Conservation (phyloP, 2,329 filamentous ascomycete genomes). For the Apiospora arundinis region DNA sequence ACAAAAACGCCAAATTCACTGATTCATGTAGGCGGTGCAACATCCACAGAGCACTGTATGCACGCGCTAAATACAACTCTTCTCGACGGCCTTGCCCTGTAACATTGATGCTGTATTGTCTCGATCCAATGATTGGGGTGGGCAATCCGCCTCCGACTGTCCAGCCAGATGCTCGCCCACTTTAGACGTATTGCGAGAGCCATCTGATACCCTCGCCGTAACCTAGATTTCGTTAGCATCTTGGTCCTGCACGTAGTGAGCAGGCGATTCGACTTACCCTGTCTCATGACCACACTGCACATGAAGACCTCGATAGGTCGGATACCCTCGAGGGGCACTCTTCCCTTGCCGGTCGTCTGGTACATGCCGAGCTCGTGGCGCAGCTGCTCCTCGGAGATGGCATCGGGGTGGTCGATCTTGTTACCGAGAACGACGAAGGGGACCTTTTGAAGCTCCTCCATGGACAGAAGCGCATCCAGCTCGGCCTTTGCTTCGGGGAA, state of each 20-base stretch:
- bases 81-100: neutral
- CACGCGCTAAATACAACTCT: slow-evolving; percentile 11
- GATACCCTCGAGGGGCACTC: slow-evolving; percentile 90
- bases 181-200: slow-evolving; percentile 90
- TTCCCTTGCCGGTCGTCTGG: slow-evolving; percentile 96
- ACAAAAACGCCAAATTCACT: slow-evolving; percentile 20
- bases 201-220: slow-evolving; percentile 92
- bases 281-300: slow-evolving; percentile 98
- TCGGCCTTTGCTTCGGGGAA: slow-evolving; percentile 95
- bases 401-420: slow-evolving; percentile 98
- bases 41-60: slow-evolving; percentile 9
- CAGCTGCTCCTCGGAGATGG: slow-evolving; percentile 94
- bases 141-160: neutral
- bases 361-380: slow-evolving; percentile 91
- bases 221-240: slow-evolving; percentile 49
- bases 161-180: slow-evolving; percentile 2
- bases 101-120: slow-evolving; percentile 3
- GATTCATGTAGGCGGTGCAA: slow-evolving; percentile 14
- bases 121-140: slow-evolving; percentile 19
- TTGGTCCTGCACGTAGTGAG: slow-evolving; percentile 27
- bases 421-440: slow-evolving; percentile 97
- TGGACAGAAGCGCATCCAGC: slow-evolving; percentile 90
- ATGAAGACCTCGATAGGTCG: slow-evolving; percentile 97
- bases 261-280: slow-evolving; percentile 63
- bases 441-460: slow-evolving; percentile 96